phyloP scores from a whole-genome alignment of 176 grass and related monocot species.

The Tillandsia leiboldiana region DNA sequence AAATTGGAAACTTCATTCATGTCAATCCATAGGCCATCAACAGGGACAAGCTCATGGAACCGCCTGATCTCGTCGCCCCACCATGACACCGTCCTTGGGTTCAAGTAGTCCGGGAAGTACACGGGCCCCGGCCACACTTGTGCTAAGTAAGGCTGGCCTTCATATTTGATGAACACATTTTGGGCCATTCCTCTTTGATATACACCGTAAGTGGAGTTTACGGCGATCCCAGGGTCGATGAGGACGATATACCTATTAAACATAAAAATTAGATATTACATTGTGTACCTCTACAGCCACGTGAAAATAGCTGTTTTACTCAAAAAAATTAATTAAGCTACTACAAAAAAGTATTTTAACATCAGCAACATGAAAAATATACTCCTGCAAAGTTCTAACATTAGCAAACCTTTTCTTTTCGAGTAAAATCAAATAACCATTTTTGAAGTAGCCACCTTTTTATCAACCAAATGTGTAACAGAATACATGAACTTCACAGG shows the following conservation, averaged over 20 bases:
- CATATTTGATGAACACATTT: constrained; percentile 80
- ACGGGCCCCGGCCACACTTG: constrained; percentile 95
- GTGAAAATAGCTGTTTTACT: no score
- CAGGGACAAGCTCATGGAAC: constrained; percentile 74
- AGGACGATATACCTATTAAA: constrained; percentile 50
- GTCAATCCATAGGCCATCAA: constrained; percentile 89
- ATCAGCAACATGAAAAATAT: no score
- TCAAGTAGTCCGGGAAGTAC: constrained; percentile 88
- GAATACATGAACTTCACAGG: no score
- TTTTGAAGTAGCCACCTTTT: no score
- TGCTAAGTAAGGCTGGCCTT: constrained; percentile 60
- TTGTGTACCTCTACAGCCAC: no score
- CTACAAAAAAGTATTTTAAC: no score
- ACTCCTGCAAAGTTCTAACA: no score
- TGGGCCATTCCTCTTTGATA: constrained; percentile 58
- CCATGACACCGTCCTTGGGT: constrained; percentile 57
- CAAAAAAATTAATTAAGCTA: no score
- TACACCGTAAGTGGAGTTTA: constrained; percentile 70
- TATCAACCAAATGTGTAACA: no score
- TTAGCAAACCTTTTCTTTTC: no score
- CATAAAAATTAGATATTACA: no score
- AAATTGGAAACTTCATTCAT: constrained; percentile 99
- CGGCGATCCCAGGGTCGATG: constrained; percentile 79
- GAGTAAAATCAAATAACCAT: no score
- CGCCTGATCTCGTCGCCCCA: constrained; percentile 83